Evolutionary conservation across 2,329 filamentous ascomycete species (phyloP), one percentile per base, ranked within the genome.

Genomic region (Dactylellina parvicollis): DNA sequence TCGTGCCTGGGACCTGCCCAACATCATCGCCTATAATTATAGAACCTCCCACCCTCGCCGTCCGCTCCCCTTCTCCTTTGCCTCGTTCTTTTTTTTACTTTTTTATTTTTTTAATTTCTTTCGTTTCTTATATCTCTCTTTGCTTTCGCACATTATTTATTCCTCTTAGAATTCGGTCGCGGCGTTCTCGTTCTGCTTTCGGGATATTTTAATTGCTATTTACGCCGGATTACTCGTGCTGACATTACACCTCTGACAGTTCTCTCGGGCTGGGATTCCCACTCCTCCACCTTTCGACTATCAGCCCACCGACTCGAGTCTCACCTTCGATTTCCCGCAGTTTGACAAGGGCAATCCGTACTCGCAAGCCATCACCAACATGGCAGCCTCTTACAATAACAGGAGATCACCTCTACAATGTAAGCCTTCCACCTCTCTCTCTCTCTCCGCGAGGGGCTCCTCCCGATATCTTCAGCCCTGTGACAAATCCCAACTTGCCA

Each of bases 261-360:
- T 71, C 66, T 71, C 66, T 49, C 56, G 66, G 66, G 66, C 66
- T 71, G 66, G 66, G 66, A 71, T 71, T 62, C 66, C 66, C 44
- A 71, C 66, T 71, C 66, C 66, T 71, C 66, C 66, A 47, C 66
- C 66, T 42, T 71, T 71, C 26, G 66, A 71, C 56, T 71, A 71
- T 52, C 66, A 71, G 50, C 57, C 42, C 66, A 32, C 66, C 38
- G 66, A 71, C n/a, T 56, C 57, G 49, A 40, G 66, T 57, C 57
- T 71, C 18, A 64, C 66, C 20, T 71, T 71, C 66, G 66, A 71
- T 42, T 71, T 71, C 47, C 55, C 55, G n/a, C 66, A 71, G 66
- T 71, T 71, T 47, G 66, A 71, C 49, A 71, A 71, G 66, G 57
- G 57, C 49, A 56, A 38, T 36, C 66, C 66, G 10, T 71, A 71